phyloP scores from a whole-genome alignment of 306 rosid genomes.

The Oxytropis ochrocephala region DNA sequence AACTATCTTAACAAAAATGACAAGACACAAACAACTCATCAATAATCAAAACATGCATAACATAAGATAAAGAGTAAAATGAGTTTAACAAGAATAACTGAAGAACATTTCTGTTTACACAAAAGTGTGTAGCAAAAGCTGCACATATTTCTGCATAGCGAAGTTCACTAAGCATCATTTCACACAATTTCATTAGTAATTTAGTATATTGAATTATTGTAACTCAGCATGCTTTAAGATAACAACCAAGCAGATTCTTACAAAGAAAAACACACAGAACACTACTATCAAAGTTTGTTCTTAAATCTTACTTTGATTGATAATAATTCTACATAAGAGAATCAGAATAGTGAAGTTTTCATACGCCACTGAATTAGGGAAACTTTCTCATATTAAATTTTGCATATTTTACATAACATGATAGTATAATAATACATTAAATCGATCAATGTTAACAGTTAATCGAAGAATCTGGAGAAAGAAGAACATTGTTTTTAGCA shows the following conservation, averaged over 20 bases:
- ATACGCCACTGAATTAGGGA: background rate
- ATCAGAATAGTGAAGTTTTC: slow-evolving; percentile 1
- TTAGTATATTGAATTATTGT: background rate
- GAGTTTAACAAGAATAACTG: background rate
- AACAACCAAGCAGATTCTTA: background rate
- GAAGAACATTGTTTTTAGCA: background rate
- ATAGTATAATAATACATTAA: background rate
- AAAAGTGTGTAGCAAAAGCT: background rate
- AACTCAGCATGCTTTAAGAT: background rate
- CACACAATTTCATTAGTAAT: background rate
- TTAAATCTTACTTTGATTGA: background rate
- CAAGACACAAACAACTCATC: background rate
- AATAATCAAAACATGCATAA: background rate
- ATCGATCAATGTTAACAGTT: background rate
- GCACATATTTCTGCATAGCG: background rate
- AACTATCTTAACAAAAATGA: background rate
- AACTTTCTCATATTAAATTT: background rate
- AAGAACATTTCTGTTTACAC: background rate
- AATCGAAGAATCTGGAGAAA: background rate
- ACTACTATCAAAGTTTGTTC: background rate
- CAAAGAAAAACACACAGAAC: background rate
- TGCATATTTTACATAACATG: background rate
- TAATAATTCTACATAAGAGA: background rate
- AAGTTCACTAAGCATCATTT: slow-evolving; percentile 3
- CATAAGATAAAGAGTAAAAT: background rate